Percentiles rank a stretch among this genome's conserved stretches.
phyloP scores from a whole-genome alignment of 2,329 filamentous ascomycete species.

The Cladophialophora exuberans region DNA sequence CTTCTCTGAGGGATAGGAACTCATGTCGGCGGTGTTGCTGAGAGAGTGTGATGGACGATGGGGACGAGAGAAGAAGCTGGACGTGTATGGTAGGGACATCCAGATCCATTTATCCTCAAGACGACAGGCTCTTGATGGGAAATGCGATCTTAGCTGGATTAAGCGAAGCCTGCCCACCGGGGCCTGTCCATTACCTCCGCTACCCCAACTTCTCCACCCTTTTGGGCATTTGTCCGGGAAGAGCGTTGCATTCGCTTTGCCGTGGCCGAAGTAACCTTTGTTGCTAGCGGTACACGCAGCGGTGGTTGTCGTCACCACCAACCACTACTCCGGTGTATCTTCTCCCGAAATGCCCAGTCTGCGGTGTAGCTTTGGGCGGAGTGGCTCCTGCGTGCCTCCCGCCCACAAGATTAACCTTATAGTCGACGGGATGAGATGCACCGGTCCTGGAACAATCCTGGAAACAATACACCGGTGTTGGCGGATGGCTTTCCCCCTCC shows the following conservation, averaged over 20 bases:
- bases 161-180: slow-evolving; percentile 10
- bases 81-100: slow-evolving; percentile 7
- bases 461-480: not conserved
- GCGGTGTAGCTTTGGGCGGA: slow-evolving; percentile 9
- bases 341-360: slow-evolving; percentile 11
- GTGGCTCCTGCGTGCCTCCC: slow-evolving; percentile 12
- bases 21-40: slow-evolving; percentile 38
- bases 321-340: slow-evolving; percentile 3
- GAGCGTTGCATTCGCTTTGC: slow-evolving; percentile 16
- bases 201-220: slow-evolving; percentile 19
- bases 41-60: slow-evolving; percentile 8
- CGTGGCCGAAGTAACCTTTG: slow-evolving; percentile 3
- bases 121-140: slow-evolving; percentile 11
- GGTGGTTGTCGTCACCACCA: too few relatives aligned
- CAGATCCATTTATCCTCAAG: slow-evolving; percentile 8
- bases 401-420: slow-evolving; percentile 13
- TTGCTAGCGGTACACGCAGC: not conserved
- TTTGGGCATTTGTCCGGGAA: slow-evolving; percentile 16
- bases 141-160: slow-evolving; percentile 13
- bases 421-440: slow-evolving; percentile 1
- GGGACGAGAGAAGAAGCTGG: not conserved
- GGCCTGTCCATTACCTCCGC: slow-evolving; percentile 3
- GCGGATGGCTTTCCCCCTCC: not conserved
- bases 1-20: slow-evolving; percentile 39
- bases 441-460: not conserved